A percentile compares a stretch with the other conserved stretches of the same genome.
phyloP scores from a whole-genome alignment of 2,329 filamentous ascomycete species.

The Zalaria sp. region DNA sequence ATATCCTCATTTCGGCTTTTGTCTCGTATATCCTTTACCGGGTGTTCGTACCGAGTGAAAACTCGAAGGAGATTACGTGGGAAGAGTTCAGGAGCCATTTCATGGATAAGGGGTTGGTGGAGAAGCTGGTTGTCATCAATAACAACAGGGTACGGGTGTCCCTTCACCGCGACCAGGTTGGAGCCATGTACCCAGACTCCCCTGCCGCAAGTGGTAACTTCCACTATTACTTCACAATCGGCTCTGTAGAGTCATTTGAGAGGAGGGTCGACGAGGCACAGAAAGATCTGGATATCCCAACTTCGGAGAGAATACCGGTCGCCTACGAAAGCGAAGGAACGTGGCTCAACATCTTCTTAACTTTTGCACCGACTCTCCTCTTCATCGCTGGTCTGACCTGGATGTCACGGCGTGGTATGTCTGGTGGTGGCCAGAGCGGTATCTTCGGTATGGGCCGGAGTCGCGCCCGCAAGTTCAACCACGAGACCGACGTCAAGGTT shows the following conservation, averaged over 20 bases:
- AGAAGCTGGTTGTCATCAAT: conserved; percentile 75
- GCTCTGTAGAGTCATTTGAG: conserved; percentile 88
- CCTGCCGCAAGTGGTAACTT: conserved; percentile 54
- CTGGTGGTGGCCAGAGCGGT: conserved; percentile 52
- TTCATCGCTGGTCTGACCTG: conserved; percentile 74
- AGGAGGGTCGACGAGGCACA: conserved; percentile 78
- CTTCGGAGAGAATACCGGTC: conserved; percentile 80
- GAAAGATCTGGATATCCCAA: conserved; percentile 71
- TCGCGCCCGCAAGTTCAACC: conserved; percentile 92
- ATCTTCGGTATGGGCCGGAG: conserved; percentile 96
- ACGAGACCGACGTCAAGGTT: conserved; percentile 89
- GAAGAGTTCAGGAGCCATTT: conserved; percentile 91
- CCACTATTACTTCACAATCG: conserved; percentile 89
- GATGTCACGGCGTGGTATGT: conserved; percentile 60
- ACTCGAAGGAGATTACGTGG: conserved; percentile 79
- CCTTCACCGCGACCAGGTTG: conserved; percentile 60
- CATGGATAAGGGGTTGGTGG: conserved; percentile 87
- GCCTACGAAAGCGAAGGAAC: conserved; percentile 68
- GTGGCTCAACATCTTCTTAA: conserved; percentile 56
- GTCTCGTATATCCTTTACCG: conserved; percentile 49
- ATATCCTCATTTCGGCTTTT: conserved; percentile 43
- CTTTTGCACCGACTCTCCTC: conserved; percentile 77
- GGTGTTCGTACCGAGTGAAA: conserved; percentile 51
- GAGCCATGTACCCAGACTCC: conserved; percentile 62
- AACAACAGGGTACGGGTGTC: conserved; percentile 66